phyloP scores from a whole-genome alignment of 1,284 basidiomycete species.

The Moniliella sp. region DNA sequence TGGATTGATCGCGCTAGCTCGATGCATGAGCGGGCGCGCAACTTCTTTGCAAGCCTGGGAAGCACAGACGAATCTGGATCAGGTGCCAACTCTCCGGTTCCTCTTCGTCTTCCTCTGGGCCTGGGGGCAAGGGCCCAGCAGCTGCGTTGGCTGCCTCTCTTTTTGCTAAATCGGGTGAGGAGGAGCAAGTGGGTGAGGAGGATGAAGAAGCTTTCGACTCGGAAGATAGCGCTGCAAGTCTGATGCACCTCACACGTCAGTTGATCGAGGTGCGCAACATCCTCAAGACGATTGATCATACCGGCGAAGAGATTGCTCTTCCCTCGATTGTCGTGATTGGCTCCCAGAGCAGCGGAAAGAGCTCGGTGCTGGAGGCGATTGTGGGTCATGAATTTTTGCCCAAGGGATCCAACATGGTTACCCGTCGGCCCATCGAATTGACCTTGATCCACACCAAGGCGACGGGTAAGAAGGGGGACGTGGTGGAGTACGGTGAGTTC shows the following conservation, averaged over 20 bases:
- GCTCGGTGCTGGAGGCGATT: slow-evolving; percentile 84
- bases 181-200: slow-evolving; percentile 1
- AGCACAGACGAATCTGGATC: slow-evolving; percentile 3
- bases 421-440: slow-evolving; percentile 84
- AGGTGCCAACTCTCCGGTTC: slow-evolving; percentile 2
- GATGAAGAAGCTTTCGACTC: too few relatives aligned
- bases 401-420: slow-evolving; percentile 98
- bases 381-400: slow-evolving; percentile 95
- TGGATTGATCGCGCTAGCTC: too few relatives aligned
- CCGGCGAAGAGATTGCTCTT: slow-evolving; percentile 53
- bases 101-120: slow-evolving; percentile 7
- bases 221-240: slow-evolving; percentile 9
- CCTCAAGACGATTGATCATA: slow-evolving; percentile 80
- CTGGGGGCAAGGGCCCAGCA: slow-evolving; percentile 2
- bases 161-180: slow-evolving; percentile 2
- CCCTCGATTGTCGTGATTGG: slow-evolving; percentile 95
- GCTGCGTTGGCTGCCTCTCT: slow-evolving; percentile 3
- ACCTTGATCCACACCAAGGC: slow-evolving; percentile 74
- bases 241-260: slow-evolving; percentile 80
- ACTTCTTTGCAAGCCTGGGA: neutral
- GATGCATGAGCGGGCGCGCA: too few relatives aligned
- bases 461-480: slow-evolving; percentile 2
- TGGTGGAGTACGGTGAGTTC: slow-evolving; percentile 71
- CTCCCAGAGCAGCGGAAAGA: slow-evolving; percentile 92
- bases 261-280: slow-evolving; percentile 88